Percentiles rank a stretch among this genome's conserved stretches.
Evolutionary conservation across 176 grass and related monocot genomes (phyloP).

Genomic region (Metroxylon sagu): DNA sequence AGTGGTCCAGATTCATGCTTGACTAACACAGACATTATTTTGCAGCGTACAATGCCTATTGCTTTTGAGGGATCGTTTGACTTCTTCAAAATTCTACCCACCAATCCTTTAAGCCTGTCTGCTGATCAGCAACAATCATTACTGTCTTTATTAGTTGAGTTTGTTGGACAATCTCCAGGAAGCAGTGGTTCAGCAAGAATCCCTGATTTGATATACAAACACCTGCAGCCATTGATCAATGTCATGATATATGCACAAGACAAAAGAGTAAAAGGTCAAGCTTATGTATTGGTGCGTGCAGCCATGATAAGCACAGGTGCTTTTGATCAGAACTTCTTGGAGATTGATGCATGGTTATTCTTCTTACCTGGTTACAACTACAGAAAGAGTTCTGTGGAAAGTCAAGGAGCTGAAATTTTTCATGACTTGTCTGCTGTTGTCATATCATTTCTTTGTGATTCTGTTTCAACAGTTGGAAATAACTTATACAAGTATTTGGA

Average conservation of each 20-base stretch:
- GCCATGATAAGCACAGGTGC: slow-evolving; percentile 72
- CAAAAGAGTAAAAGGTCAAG: slow-evolving; percentile 45
- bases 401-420: slow-evolving; percentile 28
- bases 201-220: slow-evolving; percentile 83
- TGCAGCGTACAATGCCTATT: slow-evolving; percentile 48
- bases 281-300: slow-evolving; percentile 66
- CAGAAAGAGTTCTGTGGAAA: slow-evolving; percentile 21
- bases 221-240: slow-evolving; percentile 58
- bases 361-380: slow-evolving; percentile 59
- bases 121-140: slow-evolving; percentile 55
- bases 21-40: too few species aligned
- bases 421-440: slow-evolving; percentile 60
- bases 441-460: slow-evolving; percentile 76
- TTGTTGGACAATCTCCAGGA: slow-evolving; percentile 40
- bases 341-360: slow-evolving; percentile 78
- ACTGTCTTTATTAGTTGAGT: slow-evolving; percentile 66
- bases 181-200: slow-evolving; percentile 29
- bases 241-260: slow-evolving; percentile 56
- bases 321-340: slow-evolving; percentile 58
- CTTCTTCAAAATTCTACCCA: slow-evolving; percentile 74
- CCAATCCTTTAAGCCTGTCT: slow-evolving; percentile 50
- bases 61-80: slow-evolving; percentile 89
- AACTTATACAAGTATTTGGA: slow-evolving; percentile 83
- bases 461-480: slow-evolving; percentile 78
- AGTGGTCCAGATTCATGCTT: too few species aligned